Evolutionary conservation across 768 basidiomycete genomes (phyloP).

Genomic region (Suillus alpinus): DNA sequence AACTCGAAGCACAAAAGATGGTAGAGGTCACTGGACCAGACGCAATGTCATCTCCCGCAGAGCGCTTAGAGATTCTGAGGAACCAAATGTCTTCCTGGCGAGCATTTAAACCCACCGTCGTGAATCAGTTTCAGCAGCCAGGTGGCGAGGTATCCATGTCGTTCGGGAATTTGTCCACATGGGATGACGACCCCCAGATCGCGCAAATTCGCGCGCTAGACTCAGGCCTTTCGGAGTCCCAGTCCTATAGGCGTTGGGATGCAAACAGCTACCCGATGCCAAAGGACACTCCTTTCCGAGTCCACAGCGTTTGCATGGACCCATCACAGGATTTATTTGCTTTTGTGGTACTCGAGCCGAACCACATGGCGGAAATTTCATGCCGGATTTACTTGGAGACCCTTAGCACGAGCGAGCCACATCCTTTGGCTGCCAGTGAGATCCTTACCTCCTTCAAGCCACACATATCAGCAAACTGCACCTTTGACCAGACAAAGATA

Average conservation of each 20-base stretch:
- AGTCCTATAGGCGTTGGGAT: background rate
- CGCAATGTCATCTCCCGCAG: background rate
- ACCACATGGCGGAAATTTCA: background rate
- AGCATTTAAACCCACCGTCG: background rate
- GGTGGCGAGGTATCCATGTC: background rate
- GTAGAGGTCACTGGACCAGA: background rate
- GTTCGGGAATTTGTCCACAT: background rate
- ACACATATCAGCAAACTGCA: background rate
- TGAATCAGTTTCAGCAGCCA: background rate
- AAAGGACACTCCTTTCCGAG: background rate
- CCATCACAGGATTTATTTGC: background rate
- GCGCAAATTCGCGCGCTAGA: background rate
- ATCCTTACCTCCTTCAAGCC: background rate
- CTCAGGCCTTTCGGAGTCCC: background rate
- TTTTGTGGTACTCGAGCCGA: background rate
- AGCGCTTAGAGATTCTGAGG: background rate
- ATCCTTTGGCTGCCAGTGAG: background rate
- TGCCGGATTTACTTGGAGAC: background rate
- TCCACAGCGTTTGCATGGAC: background rate
- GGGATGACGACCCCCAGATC: background rate
- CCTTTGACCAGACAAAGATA: background rate
- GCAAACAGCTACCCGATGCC: background rate
- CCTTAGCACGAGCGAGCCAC: background rate
- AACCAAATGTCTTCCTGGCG: background rate
- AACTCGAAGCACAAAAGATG: conserved; percentile 1